Base-by-base conservation (phyloP, 306 rosid species). In the Cicer cuneatum region DNA sequence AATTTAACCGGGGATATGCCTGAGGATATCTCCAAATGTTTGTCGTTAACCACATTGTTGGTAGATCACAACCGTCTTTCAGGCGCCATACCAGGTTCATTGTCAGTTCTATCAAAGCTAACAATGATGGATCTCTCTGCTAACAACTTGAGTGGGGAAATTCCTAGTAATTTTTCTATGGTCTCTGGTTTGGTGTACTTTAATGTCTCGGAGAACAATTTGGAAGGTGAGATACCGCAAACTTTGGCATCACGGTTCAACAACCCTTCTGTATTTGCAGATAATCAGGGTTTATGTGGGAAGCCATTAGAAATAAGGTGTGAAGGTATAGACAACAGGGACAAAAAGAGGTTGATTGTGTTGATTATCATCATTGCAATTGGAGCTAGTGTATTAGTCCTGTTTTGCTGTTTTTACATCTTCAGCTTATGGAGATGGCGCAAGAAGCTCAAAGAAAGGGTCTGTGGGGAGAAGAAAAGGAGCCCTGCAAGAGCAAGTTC, bases 401-500 rank as follows among this genome's bases (percentile, higher is more conserved):
- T 88, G 51, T 89, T 90, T 56, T 93, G 98, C 72, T 93, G 98
- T 89, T 90, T 93, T 73, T 93, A 93, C 87, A 77, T 93, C 52
- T 85, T 85, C 87, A 87, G 89, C 71, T 84, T 93, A 24, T 64
- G 88, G 69, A 80, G 92, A 80, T 93, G 98, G 98, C 92, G 98
- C 16, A 89, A 84, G 64, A 88, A 81, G 86, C 88, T 93, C 24
- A 88, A 89, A 71, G 82, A 86, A 71, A 65, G 70, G 38, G 87
- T 91, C 1, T 85, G 89, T 0, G 96, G 97, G 46, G 97, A 89
- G 80, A 93, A 90, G 85, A 89, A 88, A 72, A 86, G 74, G 75
- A 90, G 98, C 59, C 96, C 96, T 0, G 96, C 90, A 0, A 80
- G 97, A 84, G 91, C 87, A 2, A 90, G 98, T 77, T 90, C 98